Base-by-base conservation (phyloP, 2,329 filamentous ascomycete genomes). In the Macrophomina pseudophaseolina region DNA sequence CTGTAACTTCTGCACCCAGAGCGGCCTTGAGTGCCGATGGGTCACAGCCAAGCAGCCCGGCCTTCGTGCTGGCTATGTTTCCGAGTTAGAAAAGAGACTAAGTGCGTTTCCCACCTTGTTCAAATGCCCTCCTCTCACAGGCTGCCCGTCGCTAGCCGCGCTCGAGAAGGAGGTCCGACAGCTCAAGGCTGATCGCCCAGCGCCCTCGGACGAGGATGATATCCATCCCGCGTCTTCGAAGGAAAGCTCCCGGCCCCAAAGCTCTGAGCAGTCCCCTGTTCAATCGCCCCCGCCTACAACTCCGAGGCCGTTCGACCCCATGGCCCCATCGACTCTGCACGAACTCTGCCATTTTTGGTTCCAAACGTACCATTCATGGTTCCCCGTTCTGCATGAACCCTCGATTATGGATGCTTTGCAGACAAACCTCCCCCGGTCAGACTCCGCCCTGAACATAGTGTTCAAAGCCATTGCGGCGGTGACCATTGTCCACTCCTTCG, bases 1-100 rank as follows among this genome's bases (percentile, higher is more conserved):
- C 32, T 75, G 73, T 42, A 70, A 72, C 9, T 69, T 70, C 40
- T 75, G 72, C 60, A 28, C 64, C 0, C 70, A 67, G 35, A 68
- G 64, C 32, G 66, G 66, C n/a, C 71, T 73, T 12, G 65, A 71
- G 16, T 74, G 72, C 66, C 69, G 74, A 51, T 74, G 74, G 56
- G 67, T 69, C 68, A 65, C 35, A 2, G 28, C 67, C 16, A 67
- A 71, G 30, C 69, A 70, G 40, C 73, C 73, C 5, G 73, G 73
- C 9, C 44, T 86, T 44, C 81, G 86, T 35, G 85, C 78, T 28
- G 78, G 78, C n/a, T 80, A 80, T 69, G 78, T 80, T 5, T 75
- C 76, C 12, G 70, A 74, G 40, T 68, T 80, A 11, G 78, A 80
- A 68, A 71, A 72, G 62, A 71, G 78, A 33, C 69, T 80, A 62